Conservation (phyloP, 139 green algal genomes). For the Marvania coccoides region DNA sequence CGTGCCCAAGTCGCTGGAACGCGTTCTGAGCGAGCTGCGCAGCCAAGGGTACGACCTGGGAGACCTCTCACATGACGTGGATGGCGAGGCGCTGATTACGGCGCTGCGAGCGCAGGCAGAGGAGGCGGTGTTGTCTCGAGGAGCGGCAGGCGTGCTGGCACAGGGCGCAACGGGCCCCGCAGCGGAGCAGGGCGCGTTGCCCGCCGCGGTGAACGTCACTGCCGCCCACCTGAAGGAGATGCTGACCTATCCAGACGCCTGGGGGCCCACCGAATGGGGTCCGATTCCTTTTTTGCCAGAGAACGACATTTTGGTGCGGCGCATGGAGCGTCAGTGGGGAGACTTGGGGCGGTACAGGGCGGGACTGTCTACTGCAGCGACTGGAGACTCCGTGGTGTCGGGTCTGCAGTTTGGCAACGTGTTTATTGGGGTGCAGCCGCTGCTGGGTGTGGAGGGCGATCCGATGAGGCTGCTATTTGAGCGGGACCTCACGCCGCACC, state of each 20-base stretch:
- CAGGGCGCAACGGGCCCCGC: constrained; percentile 8
- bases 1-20: constrained; percentile 80
- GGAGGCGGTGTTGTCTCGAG: constrained; percentile 8
- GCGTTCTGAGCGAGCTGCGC: constrained; percentile 48
- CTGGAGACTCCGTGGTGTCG: constrained; percentile 38
- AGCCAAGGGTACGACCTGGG: constrained; percentile 80
- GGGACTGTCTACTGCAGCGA: constrained; percentile 43
- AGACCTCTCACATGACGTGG: constrained; percentile 30
- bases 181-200: constrained; percentile 16
- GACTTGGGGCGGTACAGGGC: constrained; percentile 59
- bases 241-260: constrained; percentile 66
- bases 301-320: constrained; percentile 61
- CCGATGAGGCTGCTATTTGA: constrained; percentile 98
- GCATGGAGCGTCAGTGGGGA: constrained; percentile 88
- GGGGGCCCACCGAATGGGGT: constrained; percentile 84
- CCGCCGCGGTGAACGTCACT: constrained; percentile 44
- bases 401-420: constrained; percentile 87
- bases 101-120: constrained; percentile 38
- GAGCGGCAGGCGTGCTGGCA: constrained; percentile 26
- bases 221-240: constrained; percentile 46
- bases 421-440: constrained; percentile 88
- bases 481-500: constrained; percentile 95
- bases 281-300: constrained; percentile 83
- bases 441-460: constrained; percentile 93
- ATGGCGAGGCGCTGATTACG: constrained; percentile 64